Base-by-base conservation (phyloP, 2,329 filamentous ascomycete genomes). In the Talaromyces albobiverticillius region DNA sequence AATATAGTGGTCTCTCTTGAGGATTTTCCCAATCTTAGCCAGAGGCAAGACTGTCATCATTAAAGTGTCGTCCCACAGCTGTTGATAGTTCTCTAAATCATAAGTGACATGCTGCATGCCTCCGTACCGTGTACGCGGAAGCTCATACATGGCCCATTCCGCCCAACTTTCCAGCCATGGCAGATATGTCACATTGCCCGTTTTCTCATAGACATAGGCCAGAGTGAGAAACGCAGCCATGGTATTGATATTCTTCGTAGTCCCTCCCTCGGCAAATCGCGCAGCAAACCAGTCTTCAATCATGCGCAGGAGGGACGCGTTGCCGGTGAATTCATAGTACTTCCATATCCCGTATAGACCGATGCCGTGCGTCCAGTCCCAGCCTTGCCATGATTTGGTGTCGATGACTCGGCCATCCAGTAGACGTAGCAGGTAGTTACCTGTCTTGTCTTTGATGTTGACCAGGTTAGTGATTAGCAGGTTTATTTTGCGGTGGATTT, bases 11-110 rank as follows among this genome's bases (percentile, higher is more conserved):
- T 86, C 86, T 2, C 88, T 76, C 57, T 82, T 77, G 3, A 93
- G 78, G 3, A 90, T 75, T 53, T 85, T 79, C 1, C 89, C 89
- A 57, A 91, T 90, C 75, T 92, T 92, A 16, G 87, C 87, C n/a
- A 92, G 76, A 2, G 89, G 89, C 71, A 92, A 74, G 7, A 90
- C 88, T 0, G 87, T 90, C 89, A 93, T 92, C 88, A 92, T 92
- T 40, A 93, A 78, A 6, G 89, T 92, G 67, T 93, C 89, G 61
- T 91, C 89, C 89, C 89, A 93, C 20, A 92, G 78, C 73, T 92
- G 86, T 67, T 89, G 80, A 58, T 84, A 79, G 70, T 92, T 90
- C 59, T 82, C 78, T 2, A 83, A 80, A 31, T 86, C 71, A 62
- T 91, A 91, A 0, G 88, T 91, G 56, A 87, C 82, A 70, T 89